Evolutionary conservation across 208 protist genomes (phyloP).

Genomic region (Borovskyia barvae): DNA sequence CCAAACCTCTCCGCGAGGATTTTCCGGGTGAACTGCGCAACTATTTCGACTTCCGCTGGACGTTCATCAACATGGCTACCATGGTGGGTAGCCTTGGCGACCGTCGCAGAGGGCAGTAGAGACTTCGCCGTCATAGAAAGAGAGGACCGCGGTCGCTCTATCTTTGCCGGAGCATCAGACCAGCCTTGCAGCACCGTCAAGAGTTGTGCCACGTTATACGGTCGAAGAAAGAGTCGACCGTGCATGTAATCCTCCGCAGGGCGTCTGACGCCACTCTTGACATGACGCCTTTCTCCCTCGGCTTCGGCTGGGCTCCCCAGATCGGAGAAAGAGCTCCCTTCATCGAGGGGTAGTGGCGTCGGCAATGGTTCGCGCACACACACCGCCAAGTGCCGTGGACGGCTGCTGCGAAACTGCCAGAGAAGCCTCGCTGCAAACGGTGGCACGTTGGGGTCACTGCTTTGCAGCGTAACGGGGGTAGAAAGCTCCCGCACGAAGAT

Average conservation of each 20-base stretch:
- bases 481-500: constrained; percentile 64
- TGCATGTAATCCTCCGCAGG: constrained; percentile 53
- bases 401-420: constrained; percentile 64
- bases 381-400: constrained; percentile 56
- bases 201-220: constrained; percentile 84
- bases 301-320: background rate
- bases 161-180: constrained; percentile 18
- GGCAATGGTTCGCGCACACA: constrained; percentile 25
- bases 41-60: constrained; percentile 14
- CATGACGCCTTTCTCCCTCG: background rate
- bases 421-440: constrained; percentile 54
- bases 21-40: constrained; percentile 12
- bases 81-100: background rate
- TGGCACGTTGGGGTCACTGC: background rate
- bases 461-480: constrained; percentile 48
- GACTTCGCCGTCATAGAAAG: constrained; percentile 29
- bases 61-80: background rate
- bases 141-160: constrained; percentile 49
- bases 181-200: constrained; percentile 75
- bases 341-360: background rate
- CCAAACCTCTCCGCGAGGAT: background rate
- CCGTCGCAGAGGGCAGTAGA: background rate
- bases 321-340: constrained; percentile 5
- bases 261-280: background rate
- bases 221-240: constrained; percentile 81